These are phyloP conservation scores for Panicum miliaceum DNA, from an alignment of 176 grass and related monocot genomes.

Conservation along the genomic window DNA sequence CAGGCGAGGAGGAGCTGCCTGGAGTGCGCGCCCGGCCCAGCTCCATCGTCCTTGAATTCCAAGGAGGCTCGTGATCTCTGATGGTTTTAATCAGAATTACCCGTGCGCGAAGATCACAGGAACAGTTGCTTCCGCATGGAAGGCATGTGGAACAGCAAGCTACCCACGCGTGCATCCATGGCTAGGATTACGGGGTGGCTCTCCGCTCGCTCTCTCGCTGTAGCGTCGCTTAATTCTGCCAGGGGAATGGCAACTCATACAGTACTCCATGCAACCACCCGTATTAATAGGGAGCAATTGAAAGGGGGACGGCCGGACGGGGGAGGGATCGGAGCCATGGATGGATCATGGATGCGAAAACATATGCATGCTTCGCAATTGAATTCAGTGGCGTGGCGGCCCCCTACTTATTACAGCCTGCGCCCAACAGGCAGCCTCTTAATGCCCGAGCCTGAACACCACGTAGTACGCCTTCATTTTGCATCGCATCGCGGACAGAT, in stretches of 20 bases:
- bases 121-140: too few relatives aligned
- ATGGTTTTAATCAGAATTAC: neutral
- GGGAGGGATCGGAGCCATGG: neutral
- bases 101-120: too few relatives aligned
- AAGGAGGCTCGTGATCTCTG: too few relatives aligned
- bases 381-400: slow-evolving; percentile 34
- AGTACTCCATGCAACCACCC: slow-evolving; percentile 8
- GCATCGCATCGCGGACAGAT: slow-evolving; percentile 15
- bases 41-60: too few relatives aligned
- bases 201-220: too few relatives aligned
- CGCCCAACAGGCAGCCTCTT: slow-evolving; percentile 27
- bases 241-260: slow-evolving; percentile 5
- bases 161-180: too few relatives aligned
- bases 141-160: too few relatives aligned
- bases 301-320: neutral
- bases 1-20: too few relatives aligned
- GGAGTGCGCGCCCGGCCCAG: too few relatives aligned
- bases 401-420: slow-evolving; percentile 36
- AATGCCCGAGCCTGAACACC: slow-evolving; percentile 18
- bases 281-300: slow-evolving; percentile 28
- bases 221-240: slow-evolving; percentile 17
- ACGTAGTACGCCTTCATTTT: slow-evolving; percentile 4
- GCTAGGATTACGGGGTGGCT: neutral
- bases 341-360: neutral
- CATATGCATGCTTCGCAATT: neutral